Percentiles rank a stretch among this genome's conserved stretches.
These are phyloP conservation scores for Casuarina equisetifolia DNA, from an alignment of 306 rosid genomes.

Conservation along the genomic window DNA sequence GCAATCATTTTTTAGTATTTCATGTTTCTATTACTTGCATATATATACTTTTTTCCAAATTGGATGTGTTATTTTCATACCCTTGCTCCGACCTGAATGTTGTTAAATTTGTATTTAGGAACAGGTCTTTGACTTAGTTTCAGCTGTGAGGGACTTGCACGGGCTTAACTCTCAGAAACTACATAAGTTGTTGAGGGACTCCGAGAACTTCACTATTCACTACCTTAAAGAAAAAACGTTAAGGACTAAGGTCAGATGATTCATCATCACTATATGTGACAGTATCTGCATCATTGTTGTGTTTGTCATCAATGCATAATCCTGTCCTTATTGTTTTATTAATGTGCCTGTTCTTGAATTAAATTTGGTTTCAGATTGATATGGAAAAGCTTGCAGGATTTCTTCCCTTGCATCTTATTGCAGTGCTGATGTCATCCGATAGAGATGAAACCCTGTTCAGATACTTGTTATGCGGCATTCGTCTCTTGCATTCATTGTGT, in stretches of 20 bases:
- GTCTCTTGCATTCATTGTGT: constrained; percentile 84
- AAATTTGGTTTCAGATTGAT: constrained; percentile 60
- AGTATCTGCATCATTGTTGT: constrained; percentile 14
- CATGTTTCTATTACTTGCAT: not conserved
- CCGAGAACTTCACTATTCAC: constrained; percentile 65
- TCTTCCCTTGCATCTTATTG: constrained; percentile 81
- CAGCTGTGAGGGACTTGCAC: constrained; percentile 70
- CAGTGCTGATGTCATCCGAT: constrained; percentile 54
- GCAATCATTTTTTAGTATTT: not conserved
- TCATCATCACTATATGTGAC: not conserved
- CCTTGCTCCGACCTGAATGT: constrained; percentile 15
- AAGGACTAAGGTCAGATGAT: constrained; percentile 51
- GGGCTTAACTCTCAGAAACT: constrained; percentile 64
- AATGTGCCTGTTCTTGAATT: constrained; percentile 29
- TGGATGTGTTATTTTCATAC: not conserved
- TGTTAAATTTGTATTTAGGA: constrained; percentile 31
- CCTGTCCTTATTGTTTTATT: constrained; percentile 13
- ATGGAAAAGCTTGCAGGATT: constrained; percentile 75
- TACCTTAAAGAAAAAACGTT: constrained; percentile 48
- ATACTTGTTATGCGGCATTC: constrained; percentile 69
- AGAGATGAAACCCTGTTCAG: constrained; percentile 58
- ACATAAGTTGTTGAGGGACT: constrained; percentile 63
- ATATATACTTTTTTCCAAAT: not conserved
- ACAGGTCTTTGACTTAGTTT: constrained; percentile 65
- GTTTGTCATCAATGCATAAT: not conserved